A percentile compares a stretch with the other conserved stretches of the same genome.
These are phyloP conservation scores for Beauveria australis DNA, from an alignment of 2,329 filamentous ascomycete genomes.

Conservation along the genomic window DNA sequence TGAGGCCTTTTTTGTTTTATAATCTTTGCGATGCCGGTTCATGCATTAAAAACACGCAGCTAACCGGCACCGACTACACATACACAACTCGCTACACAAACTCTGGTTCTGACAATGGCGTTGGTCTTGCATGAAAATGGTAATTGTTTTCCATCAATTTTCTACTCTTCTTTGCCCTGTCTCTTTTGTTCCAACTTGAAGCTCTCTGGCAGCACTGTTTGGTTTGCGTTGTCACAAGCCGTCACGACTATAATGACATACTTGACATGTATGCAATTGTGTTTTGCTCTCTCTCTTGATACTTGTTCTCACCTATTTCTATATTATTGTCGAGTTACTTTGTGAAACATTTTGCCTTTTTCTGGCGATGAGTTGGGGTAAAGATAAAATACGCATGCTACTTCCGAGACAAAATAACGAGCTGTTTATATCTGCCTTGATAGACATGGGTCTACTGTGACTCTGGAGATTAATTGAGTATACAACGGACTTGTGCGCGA, in stretches of 20 bases:
- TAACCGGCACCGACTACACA: background rate
- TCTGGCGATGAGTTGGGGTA: background rate
- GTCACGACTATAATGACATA: constrained; percentile 8
- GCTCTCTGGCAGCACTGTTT: background rate
- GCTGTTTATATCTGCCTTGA: background rate
- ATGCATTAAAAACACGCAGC: background rate
- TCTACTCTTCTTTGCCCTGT: background rate
- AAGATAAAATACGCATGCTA: background rate
- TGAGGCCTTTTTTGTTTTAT: background rate
- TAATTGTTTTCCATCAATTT: background rate
- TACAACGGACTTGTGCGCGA: background rate
- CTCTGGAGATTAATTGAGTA: background rate
- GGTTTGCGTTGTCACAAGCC: background rate
- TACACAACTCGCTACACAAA: background rate
- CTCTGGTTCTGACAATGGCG: background rate
- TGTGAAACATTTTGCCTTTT: background rate
- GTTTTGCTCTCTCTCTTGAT: background rate
- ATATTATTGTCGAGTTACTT: background rate
- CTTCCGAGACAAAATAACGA: background rate
- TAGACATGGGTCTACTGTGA: background rate
- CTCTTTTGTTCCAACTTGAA: background rate
- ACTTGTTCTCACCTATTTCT: background rate
- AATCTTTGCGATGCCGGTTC: background rate
- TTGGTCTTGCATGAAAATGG: constrained; percentile 2
- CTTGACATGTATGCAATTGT: constrained; percentile 2